A percentile compares a stretch with the other conserved stretches of the same genome.
Conservation (phyloP, 2,329 filamentous ascomycete genomes). For the Neopestalotiopsis rosae region DNA sequence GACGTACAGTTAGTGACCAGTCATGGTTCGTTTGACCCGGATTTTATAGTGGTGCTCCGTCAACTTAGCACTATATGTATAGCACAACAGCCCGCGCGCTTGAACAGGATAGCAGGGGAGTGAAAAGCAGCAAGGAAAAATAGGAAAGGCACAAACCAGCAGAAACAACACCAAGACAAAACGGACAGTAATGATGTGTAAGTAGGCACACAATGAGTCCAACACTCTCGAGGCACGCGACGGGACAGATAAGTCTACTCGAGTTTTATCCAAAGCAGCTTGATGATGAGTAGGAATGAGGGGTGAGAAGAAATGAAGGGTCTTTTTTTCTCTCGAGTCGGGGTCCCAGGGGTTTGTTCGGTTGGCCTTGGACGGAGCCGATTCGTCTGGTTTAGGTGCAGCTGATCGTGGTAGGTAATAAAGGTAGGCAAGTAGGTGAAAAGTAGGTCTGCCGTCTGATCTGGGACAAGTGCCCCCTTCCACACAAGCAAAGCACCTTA, state of each 20-base stretch:
- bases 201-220: not conserved
- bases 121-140: not conserved
- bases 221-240: constrained; percentile 4
- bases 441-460: not conserved
- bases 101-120: not conserved
- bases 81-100: not conserved
- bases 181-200: not conserved
- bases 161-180: not conserved
- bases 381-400: constrained; percentile 7
- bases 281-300: not conserved
- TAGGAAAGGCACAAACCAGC: not conserved
- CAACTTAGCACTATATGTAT: not conserved
- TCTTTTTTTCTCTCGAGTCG: constrained; percentile 9
- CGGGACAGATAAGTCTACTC: not conserved
- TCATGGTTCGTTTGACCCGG: constrained; percentile 9
- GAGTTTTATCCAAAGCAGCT: not conserved
- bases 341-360: constrained; percentile 16
- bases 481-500: not conserved
- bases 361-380: constrained; percentile 10
- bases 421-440: not conserved
- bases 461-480: not conserved
- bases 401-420: constrained; percentile 5
- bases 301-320: constrained; percentile 8
- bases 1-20: constrained; percentile 10
- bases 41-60: constrained; percentile 13